Evolutionary conservation across 2,329 filamentous ascomycete genomes (phyloP), one percentile per base, ranked within the genome.

Genomic region (Ascosphaera aggregata): DNA sequence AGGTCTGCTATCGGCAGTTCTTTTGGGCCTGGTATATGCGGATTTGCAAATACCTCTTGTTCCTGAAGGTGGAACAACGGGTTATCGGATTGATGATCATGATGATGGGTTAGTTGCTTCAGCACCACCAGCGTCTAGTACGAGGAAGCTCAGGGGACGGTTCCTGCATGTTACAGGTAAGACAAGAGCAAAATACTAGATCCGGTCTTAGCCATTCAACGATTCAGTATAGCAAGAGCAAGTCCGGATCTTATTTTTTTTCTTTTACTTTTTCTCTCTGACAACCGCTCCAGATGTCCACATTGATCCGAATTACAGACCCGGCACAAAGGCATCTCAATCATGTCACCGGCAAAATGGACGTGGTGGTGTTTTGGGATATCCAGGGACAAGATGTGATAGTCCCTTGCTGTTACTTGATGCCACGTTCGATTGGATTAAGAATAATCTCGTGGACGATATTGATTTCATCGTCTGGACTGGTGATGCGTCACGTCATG

Each of bases 381-480:
- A 84, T 40, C 80, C 89, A 56, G 82, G 75, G 1, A 80, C 80
- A 7, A 80, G 82, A 43, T 98, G 89, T 65, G 89, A 98, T 59
- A 71, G 80, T 2, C 86, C 89, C 0, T 59, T 75, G 42, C 62
- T 76, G 0, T 71, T 98, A 15, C 64, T 93, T 43, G 80, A 95
- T 55, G 78, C 80, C 48, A 95, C 86, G 0, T 81, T 95, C 51
- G 67, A 75, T 50, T 98, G 86, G 86, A 77, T 98, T 39, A 65
- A 72, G 35, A 67, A 73, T 34, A 76, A 92, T 49, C 52, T 93
- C 42, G 76, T 70, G 51, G 77, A 85, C 52, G 59, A 74, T 2
- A 68, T 94, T 45, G 84, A 94, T 55, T 94, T 94, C 53, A 75
- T 93, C 38, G 63, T 93, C 37, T 93, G 84, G 84, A 93, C 85